These are phyloP conservation scores for Galeopsis tetrahit DNA, from an alignment of 257 asterid species.

Conservation along the genomic window DNA sequence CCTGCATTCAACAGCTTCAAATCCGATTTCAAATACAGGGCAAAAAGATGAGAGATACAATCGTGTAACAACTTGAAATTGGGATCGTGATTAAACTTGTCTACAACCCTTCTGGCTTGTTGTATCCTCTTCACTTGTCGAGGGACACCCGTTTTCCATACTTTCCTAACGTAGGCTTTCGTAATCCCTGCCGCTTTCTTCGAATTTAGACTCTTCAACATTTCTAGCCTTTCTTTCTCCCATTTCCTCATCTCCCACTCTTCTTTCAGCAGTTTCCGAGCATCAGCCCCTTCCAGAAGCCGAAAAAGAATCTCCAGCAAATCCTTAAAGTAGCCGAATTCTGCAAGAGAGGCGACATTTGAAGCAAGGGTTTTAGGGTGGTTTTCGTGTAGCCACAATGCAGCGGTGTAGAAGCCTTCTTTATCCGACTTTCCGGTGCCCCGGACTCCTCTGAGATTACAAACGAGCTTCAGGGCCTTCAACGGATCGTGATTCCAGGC, in stretches of 20 bases:
- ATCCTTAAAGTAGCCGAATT: constrained; percentile 57
- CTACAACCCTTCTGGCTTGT: not conserved
- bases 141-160: not conserved
- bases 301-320: constrained; percentile 53
- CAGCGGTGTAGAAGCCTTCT: constrained; percentile 28
- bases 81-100: not conserved
- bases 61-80: not conserved
- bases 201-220: not conserved
- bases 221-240: not conserved
- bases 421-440: constrained; percentile 59
- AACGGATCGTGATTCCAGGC: constrained; percentile 49
- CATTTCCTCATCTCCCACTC: not conserved
- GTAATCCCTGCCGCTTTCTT: too few species aligned
- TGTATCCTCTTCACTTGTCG: not conserved
- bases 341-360: constrained; percentile 38
- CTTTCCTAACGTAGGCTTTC: too few species aligned
- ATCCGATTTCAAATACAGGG: not conserved
- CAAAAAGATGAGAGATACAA: not conserved
- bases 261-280: constrained; percentile 25
- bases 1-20: constrained; percentile 4
- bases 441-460: constrained; percentile 48
- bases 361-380: constrained; percentile 53
- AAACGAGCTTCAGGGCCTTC: constrained; percentile 47
- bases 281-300: constrained; percentile 44
- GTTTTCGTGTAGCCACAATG: constrained; percentile 46